Evolutionary conservation across 1,139 yeast species (phyloP), one percentile per base, ranked within the genome.

Genomic region (Zhuliangozyma parablackwelliae): DNA sequence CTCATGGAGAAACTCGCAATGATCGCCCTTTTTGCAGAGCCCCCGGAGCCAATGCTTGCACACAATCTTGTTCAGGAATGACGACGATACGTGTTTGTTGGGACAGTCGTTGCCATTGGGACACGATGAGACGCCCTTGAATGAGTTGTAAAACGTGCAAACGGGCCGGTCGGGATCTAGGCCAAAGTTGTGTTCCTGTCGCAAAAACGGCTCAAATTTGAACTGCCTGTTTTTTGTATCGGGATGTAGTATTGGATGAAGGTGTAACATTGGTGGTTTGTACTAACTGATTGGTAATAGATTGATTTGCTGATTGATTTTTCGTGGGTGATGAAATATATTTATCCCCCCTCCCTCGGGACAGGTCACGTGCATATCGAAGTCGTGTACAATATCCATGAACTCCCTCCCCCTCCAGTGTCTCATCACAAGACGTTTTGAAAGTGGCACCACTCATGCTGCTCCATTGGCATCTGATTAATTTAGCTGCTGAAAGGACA

Each of bases 1-100:
- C 54, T 94, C 99, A 61, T 94, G 99, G 35, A 94, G 64, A 53
- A 88, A 94, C 64, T 94, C 99, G 63, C 98, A 94, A 46, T 86
- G 90, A 50, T 90, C 96, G 38, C 95, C 95, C 66, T 90, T 92
- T 64, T 94, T 94, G 63, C 99, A 94, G 28, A 94, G 74, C 0
- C 98, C 98, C 49, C 97, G 76, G 34, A 94, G 76, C 99, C 99
- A 92, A 68, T 92, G 97, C 71, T 94, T 92, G 59, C 98, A 92
- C 12, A 92, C 98, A 38, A 70, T 69, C 64, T 89, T 90, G 60
- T 89, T 88, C 48, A 78, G 76, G 60, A 82, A 88, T 62, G 82
- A 80, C 30, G 94, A 80, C 20, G 87, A 72, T 1, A 88, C 88
- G 63, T 92, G 97, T 54, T 89, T 86, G 61, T 87, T 82, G 23